phyloP scores from a whole-genome alignment of 352 stramenopile species.

The Vaucheria bursata region DNA sequence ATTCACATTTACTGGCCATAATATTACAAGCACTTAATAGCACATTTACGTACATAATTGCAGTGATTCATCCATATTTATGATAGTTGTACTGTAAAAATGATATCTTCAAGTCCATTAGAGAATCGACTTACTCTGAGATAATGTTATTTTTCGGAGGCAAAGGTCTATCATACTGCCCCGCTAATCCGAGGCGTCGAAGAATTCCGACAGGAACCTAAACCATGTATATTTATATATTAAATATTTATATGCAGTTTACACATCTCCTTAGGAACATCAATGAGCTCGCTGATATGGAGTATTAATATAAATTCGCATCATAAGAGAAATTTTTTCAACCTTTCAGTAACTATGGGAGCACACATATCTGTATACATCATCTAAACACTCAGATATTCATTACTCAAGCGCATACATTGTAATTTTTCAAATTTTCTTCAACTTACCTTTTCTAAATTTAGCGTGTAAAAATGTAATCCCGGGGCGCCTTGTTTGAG shows the following conservation, averaged over 20 bases:
- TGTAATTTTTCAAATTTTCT: too few relatives aligned
- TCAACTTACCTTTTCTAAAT: constrained; percentile 66
- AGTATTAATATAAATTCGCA: background rate
- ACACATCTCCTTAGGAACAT: background rate
- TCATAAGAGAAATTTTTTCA: background rate
- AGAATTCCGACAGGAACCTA: constrained; percentile 41
- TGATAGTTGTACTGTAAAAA: too few relatives aligned
- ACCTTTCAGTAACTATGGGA: background rate
- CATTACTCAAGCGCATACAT: background rate
- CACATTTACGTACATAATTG: too few relatives aligned
- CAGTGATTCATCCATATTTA: too few relatives aligned
- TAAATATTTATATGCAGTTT: background rate
- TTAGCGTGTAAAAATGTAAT: constrained; percentile 82
- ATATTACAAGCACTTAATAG: too few relatives aligned
- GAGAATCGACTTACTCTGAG: too few relatives aligned
- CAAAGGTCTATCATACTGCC: too few relatives aligned
- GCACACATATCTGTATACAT: background rate
- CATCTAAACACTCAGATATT: too few relatives aligned
- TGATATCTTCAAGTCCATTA: too few relatives aligned
- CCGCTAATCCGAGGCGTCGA: background rate
- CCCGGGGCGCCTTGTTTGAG: constrained; percentile 71
- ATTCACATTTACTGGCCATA: too few relatives aligned
- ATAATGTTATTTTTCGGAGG: too few relatives aligned
- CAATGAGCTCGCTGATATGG: background rate
- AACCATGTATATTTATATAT: background rate